Base-by-base conservation (phyloP, 805 yeast species). In the Sugiyamaella floridensis region DNA sequence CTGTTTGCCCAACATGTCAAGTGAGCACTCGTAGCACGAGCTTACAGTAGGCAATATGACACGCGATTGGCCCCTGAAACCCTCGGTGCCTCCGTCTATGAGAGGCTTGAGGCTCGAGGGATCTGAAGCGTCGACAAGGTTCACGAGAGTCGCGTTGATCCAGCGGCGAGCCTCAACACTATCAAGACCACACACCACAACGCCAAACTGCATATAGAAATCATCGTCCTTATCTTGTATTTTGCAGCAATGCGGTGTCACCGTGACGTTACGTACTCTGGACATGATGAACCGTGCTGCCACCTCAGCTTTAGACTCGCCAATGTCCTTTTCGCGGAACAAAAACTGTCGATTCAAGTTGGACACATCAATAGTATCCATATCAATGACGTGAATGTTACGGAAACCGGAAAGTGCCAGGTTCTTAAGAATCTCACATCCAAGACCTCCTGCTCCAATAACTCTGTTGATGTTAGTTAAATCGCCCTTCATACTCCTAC, bases 1-100 rank as follows among this genome's bases (percentile, higher is more conserved):
- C 55, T 77, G 80, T 22, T 71, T 67, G 2, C 76, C 72, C 43
- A 89, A 72, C 66, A 95, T 77, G 54, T 83, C 86, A 50, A 87
- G 71, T 4, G 96, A 86, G 63, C 99, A 92, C 66, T 92, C 98
- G 71, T 88, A 92, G 69, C 99, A 92, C 0, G 97, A 85, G 0
- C 92, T 81, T 29, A 89, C 68, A 0, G 88, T 81, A 0, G 99
- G 98, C 15, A 89, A 69, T 40, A 92, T 89, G 12, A 89, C 85
- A 61, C 96, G 82, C 12, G 89, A 79, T 62, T 92, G 96, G 2
- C 99, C 99, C 58, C 86, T 78, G 63, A 92, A 85, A 0, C 97
- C 97, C 64, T 92, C 98, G 0, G 96, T 86, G 2, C 97, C 99
- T 3, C 97, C 97, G 65, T 92, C 99, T 14, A 93, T 81, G 64